A percentile compares a stretch with the other conserved stretches of the same genome.
These are phyloP conservation scores for Tolypocladium ophioglossoides DNA, from an alignment of 2,329 filamentous ascomycete genomes.

Conservation along the genomic window DNA sequence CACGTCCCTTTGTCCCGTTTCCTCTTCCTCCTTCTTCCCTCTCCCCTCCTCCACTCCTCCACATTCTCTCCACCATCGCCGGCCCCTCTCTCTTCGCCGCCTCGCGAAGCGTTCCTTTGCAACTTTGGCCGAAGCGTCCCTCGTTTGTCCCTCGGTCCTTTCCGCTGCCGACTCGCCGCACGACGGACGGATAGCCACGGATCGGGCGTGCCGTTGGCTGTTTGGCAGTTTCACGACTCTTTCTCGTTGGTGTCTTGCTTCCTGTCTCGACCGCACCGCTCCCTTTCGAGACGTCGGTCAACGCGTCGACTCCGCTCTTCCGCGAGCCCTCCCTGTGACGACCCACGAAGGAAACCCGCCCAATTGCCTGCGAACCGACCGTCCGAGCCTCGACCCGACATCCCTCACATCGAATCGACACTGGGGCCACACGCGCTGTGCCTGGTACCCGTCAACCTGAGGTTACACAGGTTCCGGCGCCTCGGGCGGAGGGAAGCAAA, in stretches of 20 bases:
- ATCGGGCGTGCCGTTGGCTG: not conserved
- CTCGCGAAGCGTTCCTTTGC: not conserved
- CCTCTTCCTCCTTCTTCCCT: conserved; percentile 2
- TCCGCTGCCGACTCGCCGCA: not conserved
- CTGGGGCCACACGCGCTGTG: not conserved
- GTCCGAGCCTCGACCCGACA: not conserved
- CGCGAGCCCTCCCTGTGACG: not conserved
- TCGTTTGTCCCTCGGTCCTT: not conserved
- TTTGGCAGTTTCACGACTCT: not conserved
- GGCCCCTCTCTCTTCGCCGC: not conserved
- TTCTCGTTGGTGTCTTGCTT: not conserved
- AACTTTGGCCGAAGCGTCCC: not conserved
- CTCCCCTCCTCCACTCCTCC: not conserved
- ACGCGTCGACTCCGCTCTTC: not conserved
- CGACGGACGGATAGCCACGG: not conserved
- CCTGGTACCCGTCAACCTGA: not conserved
- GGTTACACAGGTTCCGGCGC: not conserved
- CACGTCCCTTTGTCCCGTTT: conserved; percentile 2
- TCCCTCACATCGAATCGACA: not conserved
- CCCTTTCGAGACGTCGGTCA: not conserved
- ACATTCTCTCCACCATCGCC: conserved; percentile 2
- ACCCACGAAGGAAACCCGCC: not conserved
- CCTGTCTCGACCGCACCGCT: not conserved
- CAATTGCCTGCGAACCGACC: not conserved
- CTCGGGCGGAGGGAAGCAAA: not conserved